A percentile compares a stretch with the other conserved stretches of the same genome.
Evolutionary conservation across 2,329 filamentous ascomycete species (phyloP).

Genomic region (Cordyceps pruinosa): DNA sequence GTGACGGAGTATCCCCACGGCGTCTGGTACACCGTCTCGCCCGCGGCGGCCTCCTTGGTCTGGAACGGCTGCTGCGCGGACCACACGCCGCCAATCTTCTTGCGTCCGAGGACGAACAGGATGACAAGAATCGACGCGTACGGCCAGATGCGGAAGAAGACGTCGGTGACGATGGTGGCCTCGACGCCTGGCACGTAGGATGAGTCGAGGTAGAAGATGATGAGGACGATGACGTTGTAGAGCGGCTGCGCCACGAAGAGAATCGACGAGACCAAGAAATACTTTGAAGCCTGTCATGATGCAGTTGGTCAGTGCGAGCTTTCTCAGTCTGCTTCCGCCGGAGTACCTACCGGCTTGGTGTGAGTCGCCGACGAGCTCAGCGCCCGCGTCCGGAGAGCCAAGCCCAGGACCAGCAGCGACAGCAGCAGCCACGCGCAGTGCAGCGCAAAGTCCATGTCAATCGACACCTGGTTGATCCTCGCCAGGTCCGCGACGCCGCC

Average conservation of each 20-base stretch:
- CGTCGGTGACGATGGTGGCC: neutral
- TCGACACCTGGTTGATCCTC: neutral
- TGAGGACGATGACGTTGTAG: slow-evolving; percentile 5
- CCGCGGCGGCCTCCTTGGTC: neutral
- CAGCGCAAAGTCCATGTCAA: slow-evolving; percentile 5
- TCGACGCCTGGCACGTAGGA: neutral
- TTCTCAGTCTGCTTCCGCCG: neutral
- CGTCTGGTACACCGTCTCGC: slow-evolving; percentile 9
- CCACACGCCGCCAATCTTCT: slow-evolving; percentile 11
- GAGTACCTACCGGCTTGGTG: neutral
- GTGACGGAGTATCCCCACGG: slow-evolving; percentile 8
- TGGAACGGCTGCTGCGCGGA: slow-evolving; percentile 9
- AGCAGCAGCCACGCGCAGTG: slow-evolving; percentile 7
- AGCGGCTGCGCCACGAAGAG: slow-evolving; percentile 5
- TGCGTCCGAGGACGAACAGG: slow-evolving; percentile 5
- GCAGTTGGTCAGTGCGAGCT: neutral
- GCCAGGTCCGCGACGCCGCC: neutral
- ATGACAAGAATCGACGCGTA: neutral
- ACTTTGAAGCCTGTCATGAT: slow-evolving; percentile 1
- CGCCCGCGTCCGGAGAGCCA: slow-evolving; percentile 1
- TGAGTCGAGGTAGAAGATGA: neutral
- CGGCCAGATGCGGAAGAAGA: slow-evolving; percentile 3
- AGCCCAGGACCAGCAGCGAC: neutral
- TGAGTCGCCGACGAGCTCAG: neutral
- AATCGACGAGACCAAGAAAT: neutral